Conservation (phyloP, 495 filamentous ascomycete species). For the Clavariopsis aquatica region DNA sequence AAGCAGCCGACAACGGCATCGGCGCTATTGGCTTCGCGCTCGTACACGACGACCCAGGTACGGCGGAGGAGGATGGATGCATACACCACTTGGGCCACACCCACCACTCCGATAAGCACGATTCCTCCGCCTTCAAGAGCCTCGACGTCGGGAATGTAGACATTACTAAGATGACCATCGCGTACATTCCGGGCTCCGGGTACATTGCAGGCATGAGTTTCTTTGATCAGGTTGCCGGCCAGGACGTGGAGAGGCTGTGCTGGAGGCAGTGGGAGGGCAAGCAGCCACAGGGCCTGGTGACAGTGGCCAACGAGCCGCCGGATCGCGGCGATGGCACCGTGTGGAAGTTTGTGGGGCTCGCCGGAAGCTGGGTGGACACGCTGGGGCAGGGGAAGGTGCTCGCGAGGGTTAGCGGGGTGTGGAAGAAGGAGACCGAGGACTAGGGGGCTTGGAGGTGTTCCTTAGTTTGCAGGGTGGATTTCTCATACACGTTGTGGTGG, state of each 20-base stretch:
- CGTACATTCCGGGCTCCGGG: slow-evolving; percentile 31
- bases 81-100: slow-evolving; percentile 25
- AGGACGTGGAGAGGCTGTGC: slow-evolving; percentile 19
- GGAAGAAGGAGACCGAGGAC: slow-evolving; percentile 30
- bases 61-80: slow-evolving; percentile 28
- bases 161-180: slow-evolving; percentile 34
- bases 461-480: too few species aligned
- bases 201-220: slow-evolving; percentile 33
- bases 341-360: slow-evolving; percentile 34
- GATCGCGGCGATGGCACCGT: slow-evolving; percentile 34
- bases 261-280: slow-evolving; percentile 38
- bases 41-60: slow-evolving; percentile 10
- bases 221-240: slow-evolving; percentile 30
- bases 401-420: slow-evolving; percentile 29
- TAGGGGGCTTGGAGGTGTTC: too few species aligned
- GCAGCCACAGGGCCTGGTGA: slow-evolving; percentile 29
- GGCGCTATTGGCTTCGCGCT: slow-evolving; percentile 34
- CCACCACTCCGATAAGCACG: slow-evolving; percentile 17
- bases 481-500: too few species aligned
- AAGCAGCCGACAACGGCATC: slow-evolving; percentile 28
- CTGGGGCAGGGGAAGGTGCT: slow-evolving; percentile 23
- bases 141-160: slow-evolving; percentile 32
- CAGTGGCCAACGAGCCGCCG: slow-evolving; percentile 30
- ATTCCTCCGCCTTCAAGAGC: slow-evolving; percentile 9
- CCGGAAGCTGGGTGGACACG: slow-evolving; percentile 26